Evolutionary conservation across 73 alveolate species (phyloP).

Genomic region (Paramecium octaurelia): DNA sequence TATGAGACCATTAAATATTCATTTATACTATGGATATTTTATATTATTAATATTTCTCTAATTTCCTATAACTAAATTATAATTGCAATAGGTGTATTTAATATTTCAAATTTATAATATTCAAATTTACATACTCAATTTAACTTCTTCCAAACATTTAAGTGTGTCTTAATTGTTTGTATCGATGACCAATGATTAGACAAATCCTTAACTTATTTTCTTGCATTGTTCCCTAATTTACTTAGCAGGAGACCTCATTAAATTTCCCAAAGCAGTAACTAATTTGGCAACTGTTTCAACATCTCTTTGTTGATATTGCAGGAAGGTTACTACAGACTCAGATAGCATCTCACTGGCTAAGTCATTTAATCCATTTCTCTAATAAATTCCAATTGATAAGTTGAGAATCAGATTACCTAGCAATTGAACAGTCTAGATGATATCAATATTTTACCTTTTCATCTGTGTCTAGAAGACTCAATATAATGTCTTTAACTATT

Average conservation of each 20-base stretch:
- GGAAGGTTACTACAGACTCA: neutral
- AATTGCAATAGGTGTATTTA: neutral
- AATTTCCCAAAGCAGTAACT: constrained; percentile 11
- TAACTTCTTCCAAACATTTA: constrained; percentile 6
- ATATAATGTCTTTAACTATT: neutral
- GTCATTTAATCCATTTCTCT: neutral
- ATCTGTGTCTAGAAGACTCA: neutral
- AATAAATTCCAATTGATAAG: neutral
- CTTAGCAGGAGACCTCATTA: neutral
- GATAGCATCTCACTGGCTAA: neutral
- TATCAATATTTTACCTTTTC: neutral
- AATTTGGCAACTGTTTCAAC: neutral
- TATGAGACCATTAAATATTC: neutral
- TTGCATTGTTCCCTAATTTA: neutral
- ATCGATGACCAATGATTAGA: neutral
- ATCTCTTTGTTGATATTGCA: neutral
- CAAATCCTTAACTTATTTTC: neutral
- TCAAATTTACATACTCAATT: constrained; percentile 3
- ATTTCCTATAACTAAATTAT: no score
- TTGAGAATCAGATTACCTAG: neutral
- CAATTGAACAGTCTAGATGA: neutral
- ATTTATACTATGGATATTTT: no score
- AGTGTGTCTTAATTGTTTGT: constrained; percentile 9
- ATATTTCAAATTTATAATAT: neutral
- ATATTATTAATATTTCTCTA: no score